Conservation (phyloP, 1,284 basidiomycete genomes). For the Pseudozyma pruni region DNA sequence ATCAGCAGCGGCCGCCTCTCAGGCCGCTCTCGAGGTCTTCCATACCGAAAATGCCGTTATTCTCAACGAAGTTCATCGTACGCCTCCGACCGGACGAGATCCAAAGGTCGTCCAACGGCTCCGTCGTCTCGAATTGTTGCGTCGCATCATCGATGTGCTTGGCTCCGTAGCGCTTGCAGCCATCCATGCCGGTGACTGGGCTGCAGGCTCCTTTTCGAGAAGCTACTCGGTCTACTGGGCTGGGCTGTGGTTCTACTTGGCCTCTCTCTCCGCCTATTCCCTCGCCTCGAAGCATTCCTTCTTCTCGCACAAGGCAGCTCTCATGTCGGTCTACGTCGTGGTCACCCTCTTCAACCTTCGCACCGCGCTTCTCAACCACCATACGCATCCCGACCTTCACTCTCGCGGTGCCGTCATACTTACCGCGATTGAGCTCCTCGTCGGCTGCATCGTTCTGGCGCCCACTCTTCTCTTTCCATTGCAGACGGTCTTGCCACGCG, state of each 20-base stretch:
- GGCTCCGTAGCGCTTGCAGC: slow-evolving; percentile 40
- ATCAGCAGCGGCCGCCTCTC: slow-evolving; percentile 15
- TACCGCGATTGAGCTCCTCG: slow-evolving; percentile 33
- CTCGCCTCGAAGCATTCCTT: slow-evolving; percentile 46
- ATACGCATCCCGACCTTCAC: slow-evolving; percentile 17
- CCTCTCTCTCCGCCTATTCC: slow-evolving; percentile 46
- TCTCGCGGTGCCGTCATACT: slow-evolving; percentile 32
- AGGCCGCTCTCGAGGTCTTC: slow-evolving; percentile 58
- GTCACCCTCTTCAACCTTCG: slow-evolving; percentile 59
- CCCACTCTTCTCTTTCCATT: slow-evolving; percentile 60
- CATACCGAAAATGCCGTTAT: slow-evolving; percentile 66
- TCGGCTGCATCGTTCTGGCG: slow-evolving; percentile 39
- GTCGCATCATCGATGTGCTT: slow-evolving; percentile 48
- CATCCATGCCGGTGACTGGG: slow-evolving; percentile 44
- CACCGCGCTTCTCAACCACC: slow-evolving; percentile 41
- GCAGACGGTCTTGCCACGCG: slow-evolving; percentile 41
- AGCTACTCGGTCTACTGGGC: slow-evolving; percentile 45
- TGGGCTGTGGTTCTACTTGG: slow-evolving; percentile 54
- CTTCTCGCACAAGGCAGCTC: slow-evolving; percentile 58
- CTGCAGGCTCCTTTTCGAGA: slow-evolving; percentile 20
- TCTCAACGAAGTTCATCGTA: slow-evolving; percentile 63
- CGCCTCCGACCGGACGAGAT: slow-evolving; percentile 35
- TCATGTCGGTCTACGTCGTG: slow-evolving; percentile 49
- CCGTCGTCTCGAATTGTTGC: slow-evolving; percentile 33
- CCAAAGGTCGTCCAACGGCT: slow-evolving; percentile 7